Conservation (phyloP, 2,329 filamentous ascomycete species). For the Daldinia sp. region DNA sequence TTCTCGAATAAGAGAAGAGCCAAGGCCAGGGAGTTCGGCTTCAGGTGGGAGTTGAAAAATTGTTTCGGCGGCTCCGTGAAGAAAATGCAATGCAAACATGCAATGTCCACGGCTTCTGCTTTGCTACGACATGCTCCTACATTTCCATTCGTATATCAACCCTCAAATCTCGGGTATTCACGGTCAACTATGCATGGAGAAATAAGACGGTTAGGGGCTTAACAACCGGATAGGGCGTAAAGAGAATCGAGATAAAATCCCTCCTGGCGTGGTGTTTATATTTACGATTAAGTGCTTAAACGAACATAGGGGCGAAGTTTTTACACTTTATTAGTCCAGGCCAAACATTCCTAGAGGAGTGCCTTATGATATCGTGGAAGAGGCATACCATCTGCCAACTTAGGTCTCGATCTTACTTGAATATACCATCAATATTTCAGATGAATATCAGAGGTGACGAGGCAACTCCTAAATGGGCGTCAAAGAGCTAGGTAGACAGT, state of each 20-base stretch:
- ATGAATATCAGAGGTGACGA: neutral
- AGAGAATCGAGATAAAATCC: neutral
- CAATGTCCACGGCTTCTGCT: neutral
- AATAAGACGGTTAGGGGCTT: neutral
- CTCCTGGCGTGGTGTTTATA: neutral
- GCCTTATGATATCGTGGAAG: neutral
- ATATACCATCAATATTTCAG: neutral
- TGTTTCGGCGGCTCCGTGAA: neutral
- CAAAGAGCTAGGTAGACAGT: neutral
- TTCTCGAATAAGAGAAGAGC: constrained; percentile 24
- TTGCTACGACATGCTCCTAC: too few relatives aligned
- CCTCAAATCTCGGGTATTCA: neutral
- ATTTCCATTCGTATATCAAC: too few relatives aligned
- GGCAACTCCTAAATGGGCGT: neutral
- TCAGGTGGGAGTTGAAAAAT: neutral
- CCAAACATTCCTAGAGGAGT: neutral
- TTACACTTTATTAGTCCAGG: neutral
- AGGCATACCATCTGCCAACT: neutral
- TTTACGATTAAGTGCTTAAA: neutral
- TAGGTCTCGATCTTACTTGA: neutral
- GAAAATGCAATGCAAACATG: neutral
- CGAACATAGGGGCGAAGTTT: neutral
- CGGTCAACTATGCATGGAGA: neutral
- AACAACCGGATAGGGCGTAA: neutral
- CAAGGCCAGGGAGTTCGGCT: neutral